Evolutionary conservation across 805 yeast species (phyloP).

Genomic region (Ascoidea tarda): DNA sequence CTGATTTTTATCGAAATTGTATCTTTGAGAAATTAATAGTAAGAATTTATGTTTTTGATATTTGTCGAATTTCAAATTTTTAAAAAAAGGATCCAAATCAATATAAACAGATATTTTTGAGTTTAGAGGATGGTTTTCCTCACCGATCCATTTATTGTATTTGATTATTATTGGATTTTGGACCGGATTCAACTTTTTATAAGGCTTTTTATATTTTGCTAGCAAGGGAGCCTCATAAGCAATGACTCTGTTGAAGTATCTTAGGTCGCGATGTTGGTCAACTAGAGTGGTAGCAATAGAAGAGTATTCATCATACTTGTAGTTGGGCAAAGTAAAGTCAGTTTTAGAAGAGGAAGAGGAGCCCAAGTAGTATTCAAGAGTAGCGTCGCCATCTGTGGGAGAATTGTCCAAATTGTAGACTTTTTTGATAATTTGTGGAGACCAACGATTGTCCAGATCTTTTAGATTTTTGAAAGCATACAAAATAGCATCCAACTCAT

Average conservation of each 20-base stretch:
- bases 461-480: not conserved
- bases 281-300: not conserved
- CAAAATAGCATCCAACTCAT: not conserved
- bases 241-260: not conserved
- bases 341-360: not conserved
- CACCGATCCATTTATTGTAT: not conserved
- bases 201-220: not conserved
- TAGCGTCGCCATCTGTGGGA: not conserved
- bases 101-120: not conserved
- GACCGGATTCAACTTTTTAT: too few relatives aligned
- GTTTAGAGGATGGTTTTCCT: not conserved
- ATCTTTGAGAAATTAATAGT: not conserved
- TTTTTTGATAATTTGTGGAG: not conserved
- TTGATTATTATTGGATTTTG: not conserved
- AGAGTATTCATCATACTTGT: not conserved
- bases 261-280: not conserved
- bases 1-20: not conserved
- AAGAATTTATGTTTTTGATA: not conserved
- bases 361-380: not conserved
- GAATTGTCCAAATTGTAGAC: too few relatives aligned
- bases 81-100: too few relatives aligned
- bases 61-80: not conserved
- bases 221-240: not conserved
- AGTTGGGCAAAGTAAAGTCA: not conserved
- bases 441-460: not conserved